Conservation (phyloP, 805 yeast species). For the Pichia sporocuriosa region DNA sequence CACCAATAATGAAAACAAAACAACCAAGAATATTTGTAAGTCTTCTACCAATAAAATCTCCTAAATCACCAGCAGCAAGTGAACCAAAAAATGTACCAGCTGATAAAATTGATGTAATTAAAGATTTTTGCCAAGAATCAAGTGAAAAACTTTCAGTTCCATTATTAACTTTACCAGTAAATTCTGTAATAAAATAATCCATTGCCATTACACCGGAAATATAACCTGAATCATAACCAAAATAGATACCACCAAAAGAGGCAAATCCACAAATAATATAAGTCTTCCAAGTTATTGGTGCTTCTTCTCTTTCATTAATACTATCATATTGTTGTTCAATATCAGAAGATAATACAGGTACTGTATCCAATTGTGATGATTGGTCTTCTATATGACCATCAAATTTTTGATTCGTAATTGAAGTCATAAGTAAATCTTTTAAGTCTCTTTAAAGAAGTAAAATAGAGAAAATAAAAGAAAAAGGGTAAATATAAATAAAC, state of each 20-base stretch:
- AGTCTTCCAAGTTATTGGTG: constrained; percentile 31
- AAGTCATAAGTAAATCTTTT: too few species aligned
- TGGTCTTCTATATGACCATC: not conserved
- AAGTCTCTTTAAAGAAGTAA: too few species aligned
- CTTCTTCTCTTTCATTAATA: constrained; percentile 24
- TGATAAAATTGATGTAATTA: constrained; percentile 65
- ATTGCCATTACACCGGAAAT: constrained; percentile 61
- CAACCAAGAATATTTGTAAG: constrained; percentile 39
- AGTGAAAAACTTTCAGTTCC: constrained; percentile 19
- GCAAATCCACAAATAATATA: constrained; percentile 46
- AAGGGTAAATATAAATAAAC: too few species aligned
- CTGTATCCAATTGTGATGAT: not conserved
- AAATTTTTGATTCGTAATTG: too few species aligned
- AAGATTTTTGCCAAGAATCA: constrained; percentile 28
- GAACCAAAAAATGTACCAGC: constrained; percentile 70
- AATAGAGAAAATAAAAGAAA: too few species aligned
- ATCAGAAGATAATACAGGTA: not conserved
- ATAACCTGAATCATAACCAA: constrained; percentile 65
- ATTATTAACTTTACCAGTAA: constrained; percentile 29
- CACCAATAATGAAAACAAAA: constrained; percentile 41
- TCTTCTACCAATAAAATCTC: constrained; percentile 42
- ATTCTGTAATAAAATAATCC: constrained; percentile 36
- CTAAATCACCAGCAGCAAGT: constrained; percentile 48
- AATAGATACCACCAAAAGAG: constrained; percentile 60
- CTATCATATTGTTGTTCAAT: not conserved